Evolutionary conservation across 495 filamentous ascomycete genomes (phyloP), one percentile per base, ranked within the genome.

Genomic region (Cercophora sp.): DNA sequence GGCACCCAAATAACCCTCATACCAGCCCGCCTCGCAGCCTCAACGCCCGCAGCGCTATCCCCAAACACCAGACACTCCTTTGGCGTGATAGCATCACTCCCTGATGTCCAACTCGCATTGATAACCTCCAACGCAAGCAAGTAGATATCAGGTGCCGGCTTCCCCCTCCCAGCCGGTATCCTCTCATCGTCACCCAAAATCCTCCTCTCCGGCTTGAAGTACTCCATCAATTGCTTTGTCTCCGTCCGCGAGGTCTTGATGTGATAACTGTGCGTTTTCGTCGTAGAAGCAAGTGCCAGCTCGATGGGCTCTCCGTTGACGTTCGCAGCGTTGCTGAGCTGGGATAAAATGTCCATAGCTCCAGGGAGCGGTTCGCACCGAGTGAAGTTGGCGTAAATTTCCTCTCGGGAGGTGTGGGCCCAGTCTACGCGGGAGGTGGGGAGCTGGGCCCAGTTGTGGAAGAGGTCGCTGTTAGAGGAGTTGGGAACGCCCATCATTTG

Each of bases 1-100:
- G 91, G 91, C 43, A 85, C 84, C 91, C 91, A 96, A 0, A 91
- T 74, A 9, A 88, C 88, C 58, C 87, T 78, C 91, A 96, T 96
- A 0, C 90, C 91, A 0, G 91, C 91, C 55, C 91, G 76, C 41
- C 91, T 68, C 19, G 86, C 91, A 4, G 89, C 79, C 68, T 96
- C 91, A 0, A 92, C 85, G 1, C 91, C 91, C 0, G 86, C 82
- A 10, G 95, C 88, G 15, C 83, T 84, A 61, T 95, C 91, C 67
- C 96, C 91, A 65, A 96, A 95, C 2, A 96, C 91, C 10, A 96
- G 70, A 70, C 89, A 94, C 67, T 96, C 89, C 35, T 79, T 79
- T 0, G 87, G 86, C 59, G 55, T 64, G 37, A 69, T 67, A 35
- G 51, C 24, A 1, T 41, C 27, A n/a, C n/a, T n/a, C 1, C 45